These are phyloP conservation scores for Chrysoporthe deuterocubensis DNA, from an alignment of 2,329 filamentous ascomycete species.

Conservation along the genomic window DNA sequence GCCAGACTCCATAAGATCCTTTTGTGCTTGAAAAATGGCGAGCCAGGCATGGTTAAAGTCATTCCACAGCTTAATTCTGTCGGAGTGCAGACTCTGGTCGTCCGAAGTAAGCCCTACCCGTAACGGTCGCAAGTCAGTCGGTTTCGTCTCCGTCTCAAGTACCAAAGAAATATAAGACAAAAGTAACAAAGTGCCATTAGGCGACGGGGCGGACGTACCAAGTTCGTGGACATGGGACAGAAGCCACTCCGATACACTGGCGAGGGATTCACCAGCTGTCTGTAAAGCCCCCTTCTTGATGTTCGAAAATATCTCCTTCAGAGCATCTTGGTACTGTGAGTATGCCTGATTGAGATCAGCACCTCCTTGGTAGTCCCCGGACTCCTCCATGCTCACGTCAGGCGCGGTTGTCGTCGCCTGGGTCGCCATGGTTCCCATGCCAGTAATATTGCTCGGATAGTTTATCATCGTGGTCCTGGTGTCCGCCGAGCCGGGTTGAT, in stretches of 20 bases:
- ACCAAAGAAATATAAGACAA: background rate
- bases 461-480: constrained; percentile 57
- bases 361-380: constrained; percentile 56
- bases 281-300: constrained; percentile 60
- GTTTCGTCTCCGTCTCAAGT: background rate
- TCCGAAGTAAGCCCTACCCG: constrained; percentile 80
- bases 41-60: constrained; percentile 96
- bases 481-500: constrained; percentile 64
- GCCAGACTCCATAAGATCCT: constrained; percentile 69
- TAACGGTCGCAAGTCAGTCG: constrained; percentile 1
- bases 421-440: constrained; percentile 49
- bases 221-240: constrained; percentile 59
- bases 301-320: constrained; percentile 71
- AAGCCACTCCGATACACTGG: constrained; percentile 60
- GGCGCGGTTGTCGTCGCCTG: constrained; percentile 45
- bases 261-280: constrained; percentile 55
- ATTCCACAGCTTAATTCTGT: constrained; percentile 85
- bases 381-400: constrained; percentile 59
- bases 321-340: constrained; percentile 64
- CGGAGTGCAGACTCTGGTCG: constrained; percentile 73
- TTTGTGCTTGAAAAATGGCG: constrained; percentile 79
- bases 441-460: constrained; percentile 53
- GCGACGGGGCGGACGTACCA: constrained; percentile 47
- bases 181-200: background rate
- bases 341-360: constrained; percentile 70